phyloP scores from a whole-genome alignment of 2,329 filamentous ascomycete genomes.

The Xylaria digitata region DNA sequence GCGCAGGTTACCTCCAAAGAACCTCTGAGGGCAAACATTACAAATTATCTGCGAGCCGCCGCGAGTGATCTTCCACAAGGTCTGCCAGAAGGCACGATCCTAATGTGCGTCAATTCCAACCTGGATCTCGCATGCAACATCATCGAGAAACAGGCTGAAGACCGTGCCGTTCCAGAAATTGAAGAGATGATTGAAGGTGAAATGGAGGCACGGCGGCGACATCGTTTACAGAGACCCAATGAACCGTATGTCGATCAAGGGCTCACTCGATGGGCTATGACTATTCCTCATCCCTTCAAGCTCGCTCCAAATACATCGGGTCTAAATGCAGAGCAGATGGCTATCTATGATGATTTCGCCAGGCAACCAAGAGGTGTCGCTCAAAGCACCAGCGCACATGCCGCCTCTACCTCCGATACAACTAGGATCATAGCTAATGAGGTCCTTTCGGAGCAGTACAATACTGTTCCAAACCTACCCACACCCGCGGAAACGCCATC shows the following conservation, averaged over 20 bases:
- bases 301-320: conserved; percentile 76
- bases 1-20: conserved; percentile 99
- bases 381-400: conserved; percentile 66
- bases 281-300: conserved; percentile 93
- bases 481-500: conserved; percentile 70
- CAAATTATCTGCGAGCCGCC: conserved; percentile 88
- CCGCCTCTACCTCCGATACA: conserved; percentile 68
- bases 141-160: conserved; percentile 95
- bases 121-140: conserved; percentile 92
- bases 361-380: conserved; percentile 77
- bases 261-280: conserved; percentile 90
- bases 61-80: conserved; percentile 78
- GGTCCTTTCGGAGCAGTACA: conserved; percentile 71
- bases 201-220: conserved; percentile 79
- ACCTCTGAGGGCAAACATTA: conserved; percentile 94
- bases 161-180: conserved; percentile 92
- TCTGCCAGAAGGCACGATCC: conserved; percentile 91
- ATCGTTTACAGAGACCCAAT: conserved; percentile 78
- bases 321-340: conserved; percentile 90
- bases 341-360: conserved; percentile 96
- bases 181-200: conserved; percentile 90
- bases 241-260: conserved; percentile 86
- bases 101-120: conserved; percentile 99
- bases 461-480: conserved; percentile 66
- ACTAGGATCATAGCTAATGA: conserved; percentile 72